Evolutionary conservation across 768 basidiomycete species (phyloP), one percentile per base, ranked within the genome.

Genomic region (Mycena epipterygia): DNA sequence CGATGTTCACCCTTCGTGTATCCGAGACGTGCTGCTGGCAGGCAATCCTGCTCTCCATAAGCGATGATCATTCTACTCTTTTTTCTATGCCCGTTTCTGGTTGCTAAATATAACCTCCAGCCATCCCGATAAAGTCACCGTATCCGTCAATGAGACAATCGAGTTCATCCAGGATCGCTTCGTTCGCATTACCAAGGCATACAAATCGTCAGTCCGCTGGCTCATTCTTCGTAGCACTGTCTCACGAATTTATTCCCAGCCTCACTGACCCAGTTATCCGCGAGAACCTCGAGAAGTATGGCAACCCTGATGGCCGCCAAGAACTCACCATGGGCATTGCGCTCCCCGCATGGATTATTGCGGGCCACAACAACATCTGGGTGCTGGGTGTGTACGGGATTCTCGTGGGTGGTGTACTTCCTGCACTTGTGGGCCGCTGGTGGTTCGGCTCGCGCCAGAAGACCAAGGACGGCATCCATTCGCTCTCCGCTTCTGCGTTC

Each of bases 281-380:
- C 46, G 90, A 93, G 76, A 99, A 99, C 80, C 91, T 91, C 84
- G 90, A 93, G 73, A 85, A 91, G 41, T 98, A 94, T 73, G 96
- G 96, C 3, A 93, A 99, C 77, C 98, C 98, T 0, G 98, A 99
- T 79, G 98, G 98, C 9, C 92, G 95, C n/a, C 96, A 98, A 78
- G 93, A 95, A 76, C 86, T 97, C 32, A 90, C 93, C 19, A 95
- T 96, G 89, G 97, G 97, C 60, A 97, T 99, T 73, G 98, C 98
- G 0, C 85, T 99, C 7, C 98, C 98, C 0, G 86, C 89, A 63
- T 98, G 97, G 96, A 90, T 99, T 64, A 87, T 99, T 57, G 96
- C 96, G 76, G 89, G 94, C 46, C 89, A 94, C 76, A 98, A 99
- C 81, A 95, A 93, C 70, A 88, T 94, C 32, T 96, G 93, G 91